Evolutionary conservation across 352 stramenopile genomes (phyloP), one percentile per base, ranked within the genome.

Genomic region (Thalassiosira exigua): DNA sequence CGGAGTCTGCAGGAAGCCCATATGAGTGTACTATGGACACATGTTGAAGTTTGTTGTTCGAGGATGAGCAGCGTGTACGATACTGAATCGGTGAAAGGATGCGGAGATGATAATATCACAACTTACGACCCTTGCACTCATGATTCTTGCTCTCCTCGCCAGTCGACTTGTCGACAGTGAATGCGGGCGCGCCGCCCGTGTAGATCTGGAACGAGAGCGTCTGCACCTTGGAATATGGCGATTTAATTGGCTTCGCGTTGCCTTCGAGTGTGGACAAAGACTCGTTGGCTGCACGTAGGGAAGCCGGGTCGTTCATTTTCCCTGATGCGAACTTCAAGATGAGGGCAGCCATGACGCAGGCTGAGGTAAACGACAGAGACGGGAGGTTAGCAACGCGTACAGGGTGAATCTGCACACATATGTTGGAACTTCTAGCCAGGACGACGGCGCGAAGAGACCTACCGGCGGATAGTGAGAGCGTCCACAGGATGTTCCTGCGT

Each of bases 161-260:
- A n/a, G 48, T 79, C 1, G n/a, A 19, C 39, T 73, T 56, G 50
- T 83, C 74, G n/a, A 60, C 26, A 4, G 75, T 56, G 46, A 74
- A 77, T 7, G 79, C 80, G 3, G 83, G 83, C 21, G 83, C 83
- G 12, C 79, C 80, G 21, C 83, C 83, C 1, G 83, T 90, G 48
- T 88, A 90, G 17, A 90, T 86, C 52, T 87, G 76, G 52, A 87
- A 86, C 12, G 71, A 75, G 21, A 90, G 53, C 22, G 64, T 80
- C 69, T 88, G 80, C 22, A 87, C 62, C 51, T 82, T 75, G 11
- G 32, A 51, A 44, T 90, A 90, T 32, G 5, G 46, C 22, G 73
- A 56, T 42, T 53, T 69, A 4, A 71, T 60, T 4, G 27, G 19
- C 0, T 21, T 51, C 4, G 32, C 12, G 5, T n/a, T 2, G 27